These are phyloP conservation scores for Lactarius akahatsu DNA, from an alignment of 768 basidiomycete genomes.

Conservation along the genomic window DNA sequence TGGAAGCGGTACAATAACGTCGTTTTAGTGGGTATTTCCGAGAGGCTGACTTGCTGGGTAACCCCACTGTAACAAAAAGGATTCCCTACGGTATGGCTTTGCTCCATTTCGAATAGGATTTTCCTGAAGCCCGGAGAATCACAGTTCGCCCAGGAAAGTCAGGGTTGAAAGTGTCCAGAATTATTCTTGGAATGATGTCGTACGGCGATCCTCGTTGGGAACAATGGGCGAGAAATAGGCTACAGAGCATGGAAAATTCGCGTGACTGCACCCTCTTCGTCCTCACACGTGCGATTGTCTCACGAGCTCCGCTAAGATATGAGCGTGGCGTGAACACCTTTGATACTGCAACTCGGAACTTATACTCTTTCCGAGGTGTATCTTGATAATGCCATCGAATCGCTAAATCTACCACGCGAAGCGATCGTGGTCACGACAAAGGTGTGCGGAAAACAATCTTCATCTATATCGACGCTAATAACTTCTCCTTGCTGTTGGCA, in stretches of 20 bases:
- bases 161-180: constrained; percentile 60
- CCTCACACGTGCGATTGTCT: no score
- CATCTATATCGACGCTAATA: neutral
- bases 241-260: constrained; percentile 28
- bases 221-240: constrained; percentile 36
- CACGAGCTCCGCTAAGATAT: no score
- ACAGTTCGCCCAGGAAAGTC: constrained; percentile 43
- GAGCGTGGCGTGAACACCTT: no score
- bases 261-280: constrained; percentile 30
- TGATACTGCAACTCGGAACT: no score
- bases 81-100: constrained; percentile 8
- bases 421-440: constrained; percentile 38
- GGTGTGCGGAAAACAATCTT: no score
- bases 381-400: no score
- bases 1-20: no score
- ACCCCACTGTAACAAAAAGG: constrained; percentile 6
- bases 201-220: constrained; percentile 43
- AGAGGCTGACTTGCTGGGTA: no score
- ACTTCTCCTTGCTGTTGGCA: neutral
- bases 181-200: constrained; percentile 62
- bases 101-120: no score
- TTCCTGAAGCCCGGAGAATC: neutral
- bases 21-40: no score
- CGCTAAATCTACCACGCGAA: no score
- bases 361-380: no score